Evolutionary conservation across 306 rosid genomes (phyloP).

Genomic region (Amphicarpaea edgeworthii): DNA sequence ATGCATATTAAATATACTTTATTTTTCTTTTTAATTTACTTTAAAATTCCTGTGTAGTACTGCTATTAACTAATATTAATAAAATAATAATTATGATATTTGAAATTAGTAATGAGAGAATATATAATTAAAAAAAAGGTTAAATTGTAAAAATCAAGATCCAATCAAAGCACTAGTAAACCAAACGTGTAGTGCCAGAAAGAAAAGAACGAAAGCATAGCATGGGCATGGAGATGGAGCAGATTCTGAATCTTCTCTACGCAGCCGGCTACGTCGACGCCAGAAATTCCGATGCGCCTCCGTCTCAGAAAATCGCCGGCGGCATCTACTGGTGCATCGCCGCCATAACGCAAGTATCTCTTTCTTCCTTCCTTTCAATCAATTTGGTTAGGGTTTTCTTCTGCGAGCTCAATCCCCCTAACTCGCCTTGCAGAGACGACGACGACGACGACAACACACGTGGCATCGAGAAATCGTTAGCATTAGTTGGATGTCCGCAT

Average conservation of each 20-base stretch:
- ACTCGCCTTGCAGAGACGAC: conserved; percentile 42
- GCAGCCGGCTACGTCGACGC: conserved; percentile 50
- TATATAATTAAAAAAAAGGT: too few species aligned
- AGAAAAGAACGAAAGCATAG: neutral
- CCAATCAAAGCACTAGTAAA: neutral
- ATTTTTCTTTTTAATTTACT: too few species aligned
- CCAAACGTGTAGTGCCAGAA: neutral
- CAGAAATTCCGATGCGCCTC: conserved; percentile 32
- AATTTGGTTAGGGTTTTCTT: conserved; percentile 34
- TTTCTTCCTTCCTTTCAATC: conserved; percentile 19
- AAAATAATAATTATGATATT: too few species aligned
- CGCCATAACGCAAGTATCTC: conserved; percentile 51
- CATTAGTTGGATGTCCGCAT: conserved; percentile 58
- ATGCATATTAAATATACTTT: too few species aligned
- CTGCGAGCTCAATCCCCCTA: neutral
- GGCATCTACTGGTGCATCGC: conserved; percentile 59
- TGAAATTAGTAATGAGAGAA: too few species aligned
- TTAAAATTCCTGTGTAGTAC: too few species aligned
- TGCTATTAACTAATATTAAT: too few species aligned
- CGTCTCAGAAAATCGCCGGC: conserved; percentile 46
- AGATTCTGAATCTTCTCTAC: conserved; percentile 46
- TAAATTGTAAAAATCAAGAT: too few species aligned
- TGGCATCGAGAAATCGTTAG: conserved; percentile 56
- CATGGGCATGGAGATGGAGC: conserved; percentile 41
- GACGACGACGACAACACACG: conserved; percentile 33